Conservation (phyloP, 371 early-diverging fungal species). For the Zopfochytrium polystomum region DNA sequence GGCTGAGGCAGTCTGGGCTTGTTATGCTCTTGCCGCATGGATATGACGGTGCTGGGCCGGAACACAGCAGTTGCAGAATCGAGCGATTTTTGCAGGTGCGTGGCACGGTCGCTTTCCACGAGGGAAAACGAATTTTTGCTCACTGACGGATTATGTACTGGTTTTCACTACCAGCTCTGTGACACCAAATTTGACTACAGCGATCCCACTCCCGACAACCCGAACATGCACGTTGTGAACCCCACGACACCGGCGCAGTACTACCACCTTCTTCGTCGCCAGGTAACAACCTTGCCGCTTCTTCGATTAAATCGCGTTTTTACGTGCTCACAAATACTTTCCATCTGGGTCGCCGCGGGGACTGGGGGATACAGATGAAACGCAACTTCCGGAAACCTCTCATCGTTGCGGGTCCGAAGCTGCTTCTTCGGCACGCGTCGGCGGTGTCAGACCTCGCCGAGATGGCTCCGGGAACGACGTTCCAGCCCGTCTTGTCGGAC, state of each 20-base stretch:
- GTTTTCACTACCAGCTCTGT: conserved; percentile 68
- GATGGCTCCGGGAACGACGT: conserved; percentile 79
- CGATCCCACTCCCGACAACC: conserved; percentile 53
- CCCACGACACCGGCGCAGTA: conserved; percentile 91
- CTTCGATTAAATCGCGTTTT: conserved; percentile 5
- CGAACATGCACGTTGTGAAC: conserved; percentile 90
- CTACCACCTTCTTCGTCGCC: conserved; percentile 92
- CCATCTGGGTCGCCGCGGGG: too few species aligned
- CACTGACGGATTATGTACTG: too few species aligned
- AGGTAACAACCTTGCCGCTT: conserved; percentile 47
- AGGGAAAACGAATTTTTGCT: neutral
- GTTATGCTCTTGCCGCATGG: conserved; percentile 94
- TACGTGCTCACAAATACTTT: neutral
- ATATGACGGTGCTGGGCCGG: conserved; percentile 95
- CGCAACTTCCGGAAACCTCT: conserved; percentile 89
- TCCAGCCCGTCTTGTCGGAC: conserved; percentile 78
- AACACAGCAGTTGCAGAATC: conserved; percentile 84
- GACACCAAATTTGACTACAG: conserved; percentile 69
- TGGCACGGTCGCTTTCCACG: neutral
- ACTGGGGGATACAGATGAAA: conserved; percentile 58
- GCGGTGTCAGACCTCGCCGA: conserved; percentile 75
- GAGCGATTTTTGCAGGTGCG: conserved; percentile 94
- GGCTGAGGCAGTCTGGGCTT: conserved; percentile 87
- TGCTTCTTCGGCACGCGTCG: conserved; percentile 61
- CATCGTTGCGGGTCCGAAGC: conserved; percentile 85